Evolutionary conservation across 1,284 basidiomycete genomes (phyloP), one percentile per base, ranked within the genome.

Genomic region (Leccinum variabile): DNA sequence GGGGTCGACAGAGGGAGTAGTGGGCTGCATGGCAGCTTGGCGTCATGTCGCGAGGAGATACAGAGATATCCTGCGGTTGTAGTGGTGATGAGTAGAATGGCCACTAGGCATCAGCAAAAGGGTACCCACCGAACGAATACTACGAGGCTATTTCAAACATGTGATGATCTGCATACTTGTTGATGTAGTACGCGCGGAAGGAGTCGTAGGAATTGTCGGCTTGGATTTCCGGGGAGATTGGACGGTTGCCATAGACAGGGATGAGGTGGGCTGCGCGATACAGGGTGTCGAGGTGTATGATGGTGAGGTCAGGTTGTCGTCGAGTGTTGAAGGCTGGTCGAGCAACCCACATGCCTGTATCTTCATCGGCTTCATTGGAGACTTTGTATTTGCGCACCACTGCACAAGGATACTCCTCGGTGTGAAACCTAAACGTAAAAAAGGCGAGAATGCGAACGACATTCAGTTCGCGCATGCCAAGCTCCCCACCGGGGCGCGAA

Each of bases 11-110:
- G 28, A 28, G 28, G 52, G 68, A 70, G 67, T 77, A 78, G 70
- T 73, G 78, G 35, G 67, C 72, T 68, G 72, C 66, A n/a, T 81
- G 80, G 72, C 76, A 82, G 58, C 76, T 78, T 49, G 82, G 79
- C 18, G 82, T 79, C 72, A 81, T 75, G 73, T 75, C 75, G 53
- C 71, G 71, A 64, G 80, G 76, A 75, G 76, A 78, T 69, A 79
- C 68, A 60, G 77, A 70, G 67, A 75, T 73, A 64, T 74, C 76
- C 63, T 78, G 76, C 59, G 72, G 61, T 58, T 49, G 46, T 49
- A 67, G 69, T 44, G 78, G 75, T 3, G 77, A 72, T n/a, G 78
- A 73, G 62, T 78, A 61, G 65, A 80, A 28, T 6, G 28, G 28
- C 28, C 28, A 3, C 28, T 28, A 28, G 5, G 28, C 28, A 28